Evolutionary conservation across 169 alveolate genomes (phyloP).

Genomic region (Babesia bovis): DNA sequence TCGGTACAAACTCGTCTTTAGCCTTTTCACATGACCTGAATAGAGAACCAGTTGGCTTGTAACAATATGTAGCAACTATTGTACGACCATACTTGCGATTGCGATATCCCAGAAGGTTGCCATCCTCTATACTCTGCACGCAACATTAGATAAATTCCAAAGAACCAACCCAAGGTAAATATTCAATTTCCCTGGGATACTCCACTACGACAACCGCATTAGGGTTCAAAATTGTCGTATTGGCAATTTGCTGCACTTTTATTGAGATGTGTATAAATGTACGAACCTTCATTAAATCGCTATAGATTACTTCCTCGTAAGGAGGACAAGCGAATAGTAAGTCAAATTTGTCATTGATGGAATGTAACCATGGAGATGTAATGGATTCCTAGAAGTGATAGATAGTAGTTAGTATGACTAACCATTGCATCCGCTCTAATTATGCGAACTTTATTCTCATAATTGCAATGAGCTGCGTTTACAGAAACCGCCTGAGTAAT

Average conservation of each 20-base stretch:
- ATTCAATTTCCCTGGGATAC: slow-evolving; percentile 74
- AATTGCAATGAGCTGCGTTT: slow-evolving; percentile 60
- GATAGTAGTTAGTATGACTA: background rate
- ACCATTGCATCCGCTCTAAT: slow-evolving; percentile 79
- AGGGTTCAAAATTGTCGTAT: slow-evolving; percentile 66
- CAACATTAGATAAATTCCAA: no score
- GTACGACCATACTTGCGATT: slow-evolving; percentile 81
- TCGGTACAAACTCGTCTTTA: slow-evolving; percentile 47
- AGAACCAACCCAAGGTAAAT: slow-evolving; percentile 69
- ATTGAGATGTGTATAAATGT: background rate
- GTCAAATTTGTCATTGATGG: slow-evolving; percentile 68
- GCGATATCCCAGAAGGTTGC: slow-evolving; percentile 71
- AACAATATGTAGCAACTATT: slow-evolving; percentile 71
- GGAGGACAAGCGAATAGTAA: slow-evolving; percentile 79
- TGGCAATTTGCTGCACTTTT: slow-evolving; percentile 49
- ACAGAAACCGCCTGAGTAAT: slow-evolving; percentile 52
- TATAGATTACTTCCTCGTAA: slow-evolving; percentile 77
- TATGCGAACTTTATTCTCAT: slow-evolving; percentile 63
- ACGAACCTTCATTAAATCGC: slow-evolving; percentile 64
- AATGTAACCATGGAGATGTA: slow-evolving; percentile 65
- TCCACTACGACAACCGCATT: slow-evolving; percentile 76
- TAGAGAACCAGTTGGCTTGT: slow-evolving; percentile 68
- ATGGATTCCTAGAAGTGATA: slow-evolving; percentile 41
- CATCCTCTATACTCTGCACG: slow-evolving; percentile 48
- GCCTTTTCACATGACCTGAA: slow-evolving; percentile 22